Conservation (phyloP, 106 monocot genomes). For the Allium cepa region DNA sequence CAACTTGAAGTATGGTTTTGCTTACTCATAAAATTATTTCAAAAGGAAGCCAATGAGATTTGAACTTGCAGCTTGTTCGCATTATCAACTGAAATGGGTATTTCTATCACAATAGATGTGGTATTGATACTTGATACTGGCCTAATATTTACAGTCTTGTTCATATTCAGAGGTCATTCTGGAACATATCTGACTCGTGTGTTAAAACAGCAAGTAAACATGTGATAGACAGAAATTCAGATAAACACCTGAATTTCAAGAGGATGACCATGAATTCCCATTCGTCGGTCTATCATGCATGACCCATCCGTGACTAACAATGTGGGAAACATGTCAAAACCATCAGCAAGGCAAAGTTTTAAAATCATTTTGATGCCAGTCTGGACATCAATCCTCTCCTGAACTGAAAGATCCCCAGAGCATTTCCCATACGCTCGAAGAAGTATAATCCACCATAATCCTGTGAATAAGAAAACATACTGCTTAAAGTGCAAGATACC, state of each 20-base stretch:
- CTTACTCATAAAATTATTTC: too few relatives aligned
- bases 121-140: too few relatives aligned
- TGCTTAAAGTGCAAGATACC: not conserved
- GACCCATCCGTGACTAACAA: conserved; percentile 97
- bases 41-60: too few relatives aligned
- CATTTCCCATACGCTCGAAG: conserved; percentile 95
- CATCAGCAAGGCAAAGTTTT: conserved; percentile 94
- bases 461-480: conserved; percentile 17
- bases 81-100: too few relatives aligned
- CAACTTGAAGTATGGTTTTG: too few relatives aligned
- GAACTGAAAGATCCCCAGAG: conserved; percentile 90
- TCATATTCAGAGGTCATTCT: too few relatives aligned
- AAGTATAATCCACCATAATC: conserved; percentile 99
- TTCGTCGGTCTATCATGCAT: conserved; percentile 93
- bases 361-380: conserved; percentile 99
- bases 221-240: too few relatives aligned
- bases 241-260: conserved; percentile 86
- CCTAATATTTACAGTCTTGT: too few relatives aligned
- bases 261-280: conserved; percentile 99
- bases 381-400: conserved; percentile 98
- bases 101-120: too few relatives aligned
- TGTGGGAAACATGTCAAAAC: conserved; percentile 99
- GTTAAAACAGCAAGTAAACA: not conserved
- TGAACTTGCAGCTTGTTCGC: too few relatives aligned
- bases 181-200: not conserved